Conservation (phyloP, 345 rosid species). For the Populus deltoides region DNA sequence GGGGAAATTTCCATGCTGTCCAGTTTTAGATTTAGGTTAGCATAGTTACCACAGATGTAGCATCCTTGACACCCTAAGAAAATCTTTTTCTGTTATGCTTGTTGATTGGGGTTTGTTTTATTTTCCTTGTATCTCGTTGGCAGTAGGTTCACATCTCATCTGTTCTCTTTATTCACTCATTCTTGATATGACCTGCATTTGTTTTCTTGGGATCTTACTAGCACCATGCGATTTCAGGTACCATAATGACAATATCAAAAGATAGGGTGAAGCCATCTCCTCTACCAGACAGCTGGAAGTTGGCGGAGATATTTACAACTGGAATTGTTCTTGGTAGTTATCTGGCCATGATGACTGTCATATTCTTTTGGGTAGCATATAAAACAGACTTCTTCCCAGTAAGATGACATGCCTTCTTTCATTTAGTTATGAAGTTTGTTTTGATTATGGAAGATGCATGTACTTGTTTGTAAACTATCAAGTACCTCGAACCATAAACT, state of each 20-base stretch:
- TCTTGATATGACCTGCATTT: background rate
- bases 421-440: background rate
- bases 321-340: constrained; percentile 90
- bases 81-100: background rate
- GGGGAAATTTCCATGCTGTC: background rate
- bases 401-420: constrained; percentile 20
- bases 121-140: background rate
- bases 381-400: constrained; percentile 95
- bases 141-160: background rate
- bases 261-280: constrained; percentile 99
- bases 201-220: constrained; percentile 15
- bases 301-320: constrained; percentile 87
- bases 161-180: background rate
- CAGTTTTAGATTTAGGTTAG: background rate
- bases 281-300: constrained; percentile 98
- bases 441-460: constrained; percentile 1
- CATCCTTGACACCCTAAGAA: background rate
- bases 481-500: background rate
- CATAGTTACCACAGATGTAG: background rate
- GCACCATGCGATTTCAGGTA: constrained; percentile 52
- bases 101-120: background rate
- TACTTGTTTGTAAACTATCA: background rate
- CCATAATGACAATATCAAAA: constrained; percentile 97
- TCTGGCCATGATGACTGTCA: constrained; percentile 98
- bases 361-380: constrained; percentile 95